phyloP scores from a whole-genome alignment of 75 land plant species.

The Larix kaempferi region DNA sequence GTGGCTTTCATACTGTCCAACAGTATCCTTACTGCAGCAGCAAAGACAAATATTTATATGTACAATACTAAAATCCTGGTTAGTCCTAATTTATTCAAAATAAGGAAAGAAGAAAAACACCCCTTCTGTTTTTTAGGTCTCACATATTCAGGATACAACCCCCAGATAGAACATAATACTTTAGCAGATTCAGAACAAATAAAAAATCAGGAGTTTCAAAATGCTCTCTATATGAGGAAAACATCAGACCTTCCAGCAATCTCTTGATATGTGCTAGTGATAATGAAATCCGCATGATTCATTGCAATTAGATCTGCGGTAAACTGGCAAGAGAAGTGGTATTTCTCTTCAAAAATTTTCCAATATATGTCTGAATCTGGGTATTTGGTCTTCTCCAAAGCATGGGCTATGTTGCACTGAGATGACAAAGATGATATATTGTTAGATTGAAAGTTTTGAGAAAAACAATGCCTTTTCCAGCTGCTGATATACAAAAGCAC shows the following conservation, averaged over 20 bases:
- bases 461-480: background rate
- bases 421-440: background rate
- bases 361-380: constrained; percentile 82
- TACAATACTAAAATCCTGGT: too few relatives aligned
- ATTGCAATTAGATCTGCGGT: constrained; percentile 79
- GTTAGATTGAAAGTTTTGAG: too few relatives aligned
- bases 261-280: constrained; percentile 80
- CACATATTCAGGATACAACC: too few relatives aligned
- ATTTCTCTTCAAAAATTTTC: constrained; percentile 65
- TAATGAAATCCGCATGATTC: constrained; percentile 79
- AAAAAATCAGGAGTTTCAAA: too few relatives aligned
- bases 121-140: too few relatives aligned
- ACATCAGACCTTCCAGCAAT: constrained; percentile 68
- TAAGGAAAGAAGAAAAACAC: too few relatives aligned
- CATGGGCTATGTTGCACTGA: constrained; percentile 80
- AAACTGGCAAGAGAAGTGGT: constrained; percentile 81
- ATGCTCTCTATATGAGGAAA: too few relatives aligned
- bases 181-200: too few relatives aligned
- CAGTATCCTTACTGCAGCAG: constrained; percentile 49
- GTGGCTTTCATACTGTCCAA: constrained; percentile 75
- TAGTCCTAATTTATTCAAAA: too few relatives aligned
- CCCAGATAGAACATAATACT: too few relatives aligned
- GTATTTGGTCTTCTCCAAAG: constrained; percentile 82
- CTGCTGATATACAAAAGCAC: background rate
- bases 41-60: background rate